Evolutionary conservation across 2,329 filamentous ascomycete species (phyloP).

Genomic region (Cyclaneusma minus): DNA sequence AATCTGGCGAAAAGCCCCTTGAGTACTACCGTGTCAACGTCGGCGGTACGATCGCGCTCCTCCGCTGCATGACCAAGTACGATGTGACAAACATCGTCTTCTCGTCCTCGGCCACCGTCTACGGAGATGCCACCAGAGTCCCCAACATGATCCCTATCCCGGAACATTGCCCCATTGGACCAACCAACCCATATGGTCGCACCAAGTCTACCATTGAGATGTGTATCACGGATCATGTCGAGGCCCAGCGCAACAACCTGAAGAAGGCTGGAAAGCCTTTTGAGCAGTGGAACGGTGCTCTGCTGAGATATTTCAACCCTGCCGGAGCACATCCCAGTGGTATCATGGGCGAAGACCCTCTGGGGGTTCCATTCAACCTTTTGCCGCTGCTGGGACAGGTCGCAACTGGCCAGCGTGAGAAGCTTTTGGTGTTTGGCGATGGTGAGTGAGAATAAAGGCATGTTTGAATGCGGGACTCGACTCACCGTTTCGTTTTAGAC

Average conservation of each 20-base stretch:
- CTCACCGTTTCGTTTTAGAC: conserved; percentile 53
- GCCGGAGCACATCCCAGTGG: conserved; percentile 87
- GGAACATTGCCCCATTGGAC: conserved; percentile 87
- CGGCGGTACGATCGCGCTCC: conserved; percentile 73
- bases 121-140: conserved; percentile 92
- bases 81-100: conserved; percentile 96
- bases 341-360: conserved; percentile 95
- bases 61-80: conserved; percentile 76
- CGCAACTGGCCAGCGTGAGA: conserved; percentile 85
- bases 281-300: conserved; percentile 80
- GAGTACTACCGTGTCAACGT: conserved; percentile 99
- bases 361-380: conserved; percentile 90
- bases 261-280: conserved; percentile 64
- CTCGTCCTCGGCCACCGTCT: conserved; percentile 94
- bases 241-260: conserved; percentile 69
- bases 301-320: conserved; percentile 96
- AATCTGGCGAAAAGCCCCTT: conserved; percentile 83
- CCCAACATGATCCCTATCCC: conserved; percentile 98
- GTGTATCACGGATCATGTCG: conserved; percentile 82
- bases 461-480: too few species aligned
- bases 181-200: conserved; percentile 94
- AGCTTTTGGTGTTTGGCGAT: conserved; percentile 86
- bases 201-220: conserved; percentile 88
- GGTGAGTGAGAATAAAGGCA: too few species aligned
- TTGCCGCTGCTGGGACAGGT: conserved; percentile 90